Conservation (phyloP, 352 stramenopile genomes). For the Globisporangium polare region DNA sequence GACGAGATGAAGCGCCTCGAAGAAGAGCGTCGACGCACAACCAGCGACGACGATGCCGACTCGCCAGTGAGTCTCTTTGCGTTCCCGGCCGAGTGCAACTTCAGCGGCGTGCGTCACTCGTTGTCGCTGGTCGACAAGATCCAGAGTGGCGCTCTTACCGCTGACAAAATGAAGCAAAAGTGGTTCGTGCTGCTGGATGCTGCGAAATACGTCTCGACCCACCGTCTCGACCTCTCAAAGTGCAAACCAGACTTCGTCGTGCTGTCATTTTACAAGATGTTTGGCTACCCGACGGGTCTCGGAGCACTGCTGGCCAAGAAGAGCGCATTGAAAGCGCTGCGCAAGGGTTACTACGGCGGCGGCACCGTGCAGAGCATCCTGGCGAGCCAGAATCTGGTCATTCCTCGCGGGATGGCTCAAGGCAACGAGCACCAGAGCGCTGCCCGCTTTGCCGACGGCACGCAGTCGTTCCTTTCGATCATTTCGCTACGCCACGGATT, state of each 20-base stretch:
- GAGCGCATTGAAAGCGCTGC: conserved; percentile 28
- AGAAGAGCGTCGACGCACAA: background rate
- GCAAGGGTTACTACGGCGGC: conserved; percentile 61
- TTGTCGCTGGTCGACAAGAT: conserved; percentile 40
- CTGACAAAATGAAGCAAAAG: background rate
- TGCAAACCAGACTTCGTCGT: conserved; percentile 58
- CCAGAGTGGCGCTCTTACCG: conserved; percentile 16
- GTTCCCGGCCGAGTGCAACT: conserved; percentile 78
- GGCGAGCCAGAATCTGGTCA: conserved; percentile 32
- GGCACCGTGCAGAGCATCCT: conserved; percentile 63
- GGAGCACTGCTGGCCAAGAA: conserved; percentile 58
- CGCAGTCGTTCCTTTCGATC: conserved; percentile 65
- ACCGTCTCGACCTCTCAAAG: conserved; percentile 46
- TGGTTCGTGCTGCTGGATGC: conserved; percentile 75
- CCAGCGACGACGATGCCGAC: background rate
- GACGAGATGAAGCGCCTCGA: conserved; percentile 37
- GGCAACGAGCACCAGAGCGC: background rate
- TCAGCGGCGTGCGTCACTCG: conserved; percentile 53
- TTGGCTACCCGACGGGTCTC: conserved; percentile 68
- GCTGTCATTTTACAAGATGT: conserved; percentile 85
- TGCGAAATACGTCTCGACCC: conserved; percentile 59
- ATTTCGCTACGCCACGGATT: conserved; percentile 54
- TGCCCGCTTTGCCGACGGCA: conserved; percentile 53
- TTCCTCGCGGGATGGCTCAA: conserved; percentile 26
- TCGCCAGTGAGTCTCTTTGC: conserved; percentile 44